phyloP scores from a whole-genome alignment of 208 protist species.

The Spongospora subterranea region DNA sequence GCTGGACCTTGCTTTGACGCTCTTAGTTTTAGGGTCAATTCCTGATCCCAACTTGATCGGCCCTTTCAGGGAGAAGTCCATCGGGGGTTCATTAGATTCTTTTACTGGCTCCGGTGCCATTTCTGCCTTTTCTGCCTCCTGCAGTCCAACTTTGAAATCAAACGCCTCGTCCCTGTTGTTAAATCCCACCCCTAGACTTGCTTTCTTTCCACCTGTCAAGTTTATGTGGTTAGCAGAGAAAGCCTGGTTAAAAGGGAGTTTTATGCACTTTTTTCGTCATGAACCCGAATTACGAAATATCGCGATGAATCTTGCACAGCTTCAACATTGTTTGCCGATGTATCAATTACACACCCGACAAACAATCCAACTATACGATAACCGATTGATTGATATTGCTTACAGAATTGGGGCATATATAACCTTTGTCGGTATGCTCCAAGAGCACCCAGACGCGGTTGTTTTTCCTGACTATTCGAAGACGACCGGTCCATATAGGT shows the following conservation, averaged over 20 bases:
- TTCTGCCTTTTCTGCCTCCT: neutral
- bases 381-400: neutral
- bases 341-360: neutral
- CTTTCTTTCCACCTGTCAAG: neutral
- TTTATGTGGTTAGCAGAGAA: too few relatives aligned
- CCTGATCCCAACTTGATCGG: constrained; percentile 39
- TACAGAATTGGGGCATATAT: neutral
- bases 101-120: neutral
- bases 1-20: neutral
- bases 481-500: constrained; percentile 60
- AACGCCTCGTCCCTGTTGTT: constrained; percentile 46
- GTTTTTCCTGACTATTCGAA: constrained; percentile 54
- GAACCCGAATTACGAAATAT: constrained; percentile 63
- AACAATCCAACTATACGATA: constrained; percentile 44
- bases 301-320: constrained; percentile 55
- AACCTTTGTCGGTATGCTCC: constrained; percentile 58
- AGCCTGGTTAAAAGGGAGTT: too few relatives aligned
- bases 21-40: constrained; percentile 27
- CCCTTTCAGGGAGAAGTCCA: constrained; percentile 44
- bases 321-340: constrained; percentile 61
- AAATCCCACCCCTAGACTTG: neutral
- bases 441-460: constrained; percentile 28
- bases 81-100: neutral
- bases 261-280: neutral
- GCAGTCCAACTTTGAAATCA: constrained; percentile 35